Conservation (phyloP, 345 rosid genomes). For the Punica granatum region DNA sequence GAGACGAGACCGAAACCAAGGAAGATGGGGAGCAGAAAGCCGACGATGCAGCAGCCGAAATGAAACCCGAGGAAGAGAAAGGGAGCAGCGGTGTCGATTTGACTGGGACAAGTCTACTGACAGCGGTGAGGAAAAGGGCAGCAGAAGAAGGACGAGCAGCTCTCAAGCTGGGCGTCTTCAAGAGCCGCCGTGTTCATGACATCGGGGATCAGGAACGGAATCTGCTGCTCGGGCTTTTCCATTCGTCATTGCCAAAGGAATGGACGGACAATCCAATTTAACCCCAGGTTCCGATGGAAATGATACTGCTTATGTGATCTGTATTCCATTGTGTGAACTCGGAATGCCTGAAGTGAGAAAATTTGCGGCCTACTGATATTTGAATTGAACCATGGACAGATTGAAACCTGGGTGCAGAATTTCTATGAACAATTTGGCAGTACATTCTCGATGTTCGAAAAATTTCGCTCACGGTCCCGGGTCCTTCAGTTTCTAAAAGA, state of each 20-base stretch:
- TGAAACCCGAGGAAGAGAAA: slow-evolving; percentile 22
- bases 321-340: background rate
- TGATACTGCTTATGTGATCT: background rate
- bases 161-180: slow-evolving; percentile 32
- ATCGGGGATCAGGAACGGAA: slow-evolving; percentile 32
- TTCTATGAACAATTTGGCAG: background rate
- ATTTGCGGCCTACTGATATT: background rate
- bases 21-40: slow-evolving; percentile 17
- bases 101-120: slow-evolving; percentile 26
- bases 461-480: too few relatives aligned
- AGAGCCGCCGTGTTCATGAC: slow-evolving; percentile 25
- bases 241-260: slow-evolving; percentile 41
- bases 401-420: background rate
- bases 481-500: background rate
- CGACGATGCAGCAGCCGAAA: slow-evolving; percentile 9
- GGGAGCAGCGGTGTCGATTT: slow-evolving; percentile 11
- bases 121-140: slow-evolving; percentile 36
- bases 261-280: slow-evolving; percentile 21
- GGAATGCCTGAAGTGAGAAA: background rate
- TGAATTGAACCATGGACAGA: background rate
- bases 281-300: background rate
- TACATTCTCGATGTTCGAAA: background rate
- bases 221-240: slow-evolving; percentile 38
- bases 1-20: slow-evolving; percentile 22
- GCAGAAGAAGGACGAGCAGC: slow-evolving; percentile 46